Conservation (phyloP, 306 rosid genomes). For the Rosa persica region DNA sequence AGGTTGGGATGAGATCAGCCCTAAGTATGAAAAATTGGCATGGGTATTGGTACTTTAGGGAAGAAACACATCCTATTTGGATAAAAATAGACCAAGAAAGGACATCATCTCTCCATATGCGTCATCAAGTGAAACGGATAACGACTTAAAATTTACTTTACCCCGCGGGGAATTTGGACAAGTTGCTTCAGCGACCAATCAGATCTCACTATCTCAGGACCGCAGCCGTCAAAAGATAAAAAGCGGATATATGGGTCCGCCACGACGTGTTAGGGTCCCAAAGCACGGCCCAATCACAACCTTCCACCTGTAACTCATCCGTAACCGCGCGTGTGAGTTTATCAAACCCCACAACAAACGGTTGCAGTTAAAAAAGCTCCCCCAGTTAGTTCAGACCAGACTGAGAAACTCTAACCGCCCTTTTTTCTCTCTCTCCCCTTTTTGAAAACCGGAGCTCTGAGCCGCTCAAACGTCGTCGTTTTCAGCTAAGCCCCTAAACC, state of each 20-base stretch:
- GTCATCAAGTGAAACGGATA: constrained; percentile 9
- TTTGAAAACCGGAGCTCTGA: neutral
- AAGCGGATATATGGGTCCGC: neutral
- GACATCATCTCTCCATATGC: neutral
- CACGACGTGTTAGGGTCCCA: neutral
- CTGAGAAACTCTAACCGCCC: constrained; percentile 6
- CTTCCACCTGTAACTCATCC: neutral
- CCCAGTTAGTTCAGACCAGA: neutral
- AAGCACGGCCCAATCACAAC: neutral
- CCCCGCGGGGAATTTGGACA: constrained; percentile 9
- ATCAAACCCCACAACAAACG: constrained; percentile 4
- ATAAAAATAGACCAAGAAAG: neutral
- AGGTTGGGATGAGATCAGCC: neutral
- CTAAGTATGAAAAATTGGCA: neutral
- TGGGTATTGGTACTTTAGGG: neutral
- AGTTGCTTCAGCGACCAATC: neutral
- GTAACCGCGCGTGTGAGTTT: neutral
- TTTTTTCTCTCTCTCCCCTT: neutral
- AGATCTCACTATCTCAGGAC: neutral
- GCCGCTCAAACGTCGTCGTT: neutral
- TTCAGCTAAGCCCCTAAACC: neutral
- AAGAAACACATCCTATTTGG: neutral
- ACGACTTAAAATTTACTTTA: constrained; percentile 10
- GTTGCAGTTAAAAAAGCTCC: neutral
- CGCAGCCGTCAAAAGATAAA: constrained; percentile 17